Evolutionary conservation across 768 basidiomycete genomes (phyloP), one percentile per base, ranked within the genome.

Genomic region (Calocybe cyanea): DNA sequence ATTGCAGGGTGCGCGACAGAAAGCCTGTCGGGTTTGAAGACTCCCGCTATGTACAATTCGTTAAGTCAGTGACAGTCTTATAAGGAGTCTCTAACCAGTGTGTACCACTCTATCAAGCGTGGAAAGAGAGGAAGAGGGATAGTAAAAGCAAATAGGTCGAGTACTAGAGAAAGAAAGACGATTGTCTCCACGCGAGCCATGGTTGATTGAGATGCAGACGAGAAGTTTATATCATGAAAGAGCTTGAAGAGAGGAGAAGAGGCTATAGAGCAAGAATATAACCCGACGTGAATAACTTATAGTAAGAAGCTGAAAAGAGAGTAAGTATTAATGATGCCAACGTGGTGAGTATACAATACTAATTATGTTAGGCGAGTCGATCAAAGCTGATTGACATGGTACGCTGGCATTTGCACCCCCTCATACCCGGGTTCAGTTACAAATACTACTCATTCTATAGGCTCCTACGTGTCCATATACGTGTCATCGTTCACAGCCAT

Each of bases 111-210:
- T 34, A 96, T 93, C 40, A 98, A 73, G n/a, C 94, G 81, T n/a
- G 95, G 95, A 65, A 97, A 97, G 23, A 97, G 78, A 17, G 95
- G 95, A n/a, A 97, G 75, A 8, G 92, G 93, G 37, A 95, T 88
- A 18, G 92, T 96, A 65, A 94, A 95, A 10, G 92, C 90, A 76
- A 75, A 69, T 18, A 99, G 79, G 65, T 99, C 95, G 33, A 97
- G 75, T 19, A 99, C 75, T 23, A 99, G 72, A 2, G 93, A 93
- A 42, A 92, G 59, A 66, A 99, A 97, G 36, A 97, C 91, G 47
- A 93, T 74, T 15, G 73, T 77, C 61, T 94, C 87, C 43, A 93
- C 78, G 56, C 71, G 81, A 33, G 68, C 70, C 81, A 87, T 88
- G 23, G 54, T 50, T 19, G 24, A n/a, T n/a, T 7, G 17, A 35